A percentile compares a stretch with the other conserved stretches of the same genome.
Evolutionary conservation across 1,284 basidiomycete species (phyloP).

Genomic region (Ganoderma boninense): DNA sequence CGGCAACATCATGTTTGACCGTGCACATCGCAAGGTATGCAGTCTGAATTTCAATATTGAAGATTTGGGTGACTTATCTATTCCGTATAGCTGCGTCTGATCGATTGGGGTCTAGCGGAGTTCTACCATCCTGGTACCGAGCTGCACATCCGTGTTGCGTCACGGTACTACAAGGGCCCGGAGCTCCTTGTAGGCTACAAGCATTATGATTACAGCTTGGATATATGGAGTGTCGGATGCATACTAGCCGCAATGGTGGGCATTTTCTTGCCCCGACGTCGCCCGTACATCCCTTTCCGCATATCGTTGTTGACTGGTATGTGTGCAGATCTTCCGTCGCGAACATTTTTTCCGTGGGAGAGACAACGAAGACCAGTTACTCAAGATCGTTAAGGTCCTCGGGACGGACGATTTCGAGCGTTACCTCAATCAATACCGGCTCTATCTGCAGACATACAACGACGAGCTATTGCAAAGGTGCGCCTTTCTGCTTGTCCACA

Average conservation of each 20-base stretch:
- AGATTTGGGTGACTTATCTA: slow-evolving; percentile 10
- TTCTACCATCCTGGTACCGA: slow-evolving; percentile 91
- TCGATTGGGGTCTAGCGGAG: slow-evolving; percentile 94
- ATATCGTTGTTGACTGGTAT: not conserved
- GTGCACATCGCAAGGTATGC: slow-evolving; percentile 76
- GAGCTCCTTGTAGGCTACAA: slow-evolving; percentile 90
- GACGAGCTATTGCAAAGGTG: slow-evolving; percentile 73
- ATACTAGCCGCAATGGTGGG: slow-evolving; percentile 89
- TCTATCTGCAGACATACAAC: slow-evolving; percentile 78
- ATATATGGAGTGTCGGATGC: slow-evolving; percentile 91
- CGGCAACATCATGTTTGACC: slow-evolving; percentile 93
- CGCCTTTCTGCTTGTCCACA: slow-evolving; percentile 28
- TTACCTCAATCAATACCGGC: slow-evolving; percentile 77
- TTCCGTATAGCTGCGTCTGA: slow-evolving; percentile 70
- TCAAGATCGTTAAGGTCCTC: slow-evolving; percentile 89
- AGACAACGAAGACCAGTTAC: slow-evolving; percentile 90
- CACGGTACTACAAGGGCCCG: slow-evolving; percentile 90
- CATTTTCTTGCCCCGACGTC: slow-evolving; percentile 6
- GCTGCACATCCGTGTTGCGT: slow-evolving; percentile 91
- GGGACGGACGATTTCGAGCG: slow-evolving; percentile 86
- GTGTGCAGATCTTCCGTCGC: slow-evolving; percentile 79
- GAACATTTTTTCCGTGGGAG: slow-evolving; percentile 93
- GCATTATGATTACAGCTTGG: slow-evolving; percentile 85
- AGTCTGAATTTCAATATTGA: not conserved
- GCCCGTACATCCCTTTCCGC: not conserved